Evolutionary conservation across 768 basidiomycete genomes (phyloP).

Genomic region (Udeniomyces megalosporus): DNA sequence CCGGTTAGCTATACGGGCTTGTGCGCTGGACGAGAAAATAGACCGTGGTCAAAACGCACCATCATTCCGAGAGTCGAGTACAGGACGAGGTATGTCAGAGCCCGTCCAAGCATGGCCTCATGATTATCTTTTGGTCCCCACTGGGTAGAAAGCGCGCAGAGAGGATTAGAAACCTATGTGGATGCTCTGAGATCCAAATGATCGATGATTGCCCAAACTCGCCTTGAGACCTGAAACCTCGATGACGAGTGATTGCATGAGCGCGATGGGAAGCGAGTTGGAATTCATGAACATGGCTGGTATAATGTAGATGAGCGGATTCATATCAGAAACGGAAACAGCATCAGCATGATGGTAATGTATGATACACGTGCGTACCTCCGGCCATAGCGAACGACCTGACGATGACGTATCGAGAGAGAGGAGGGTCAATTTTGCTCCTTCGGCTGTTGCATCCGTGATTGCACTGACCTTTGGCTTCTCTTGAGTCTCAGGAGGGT

Average conservation of each 20-base stretch:
- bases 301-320: background rate
- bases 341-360: background rate
- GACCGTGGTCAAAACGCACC: constrained; percentile 32
- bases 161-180: too few species aligned
- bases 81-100: constrained; percentile 72
- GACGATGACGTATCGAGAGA: background rate
- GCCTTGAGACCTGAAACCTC: constrained; percentile 59
- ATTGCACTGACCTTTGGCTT: constrained; percentile 49
- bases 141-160: background rate
- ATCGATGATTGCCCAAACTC: background rate
- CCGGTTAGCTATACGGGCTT: background rate
- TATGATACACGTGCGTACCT: background rate
- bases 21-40: background rate
- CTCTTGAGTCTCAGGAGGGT: constrained; percentile 48
- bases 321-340: background rate
- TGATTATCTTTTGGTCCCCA: constrained; percentile 67
- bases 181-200: background rate
- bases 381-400: constrained; percentile 30
- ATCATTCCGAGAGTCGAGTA: constrained; percentile 95
- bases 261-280: constrained; percentile 83
- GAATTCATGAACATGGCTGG: constrained; percentile 56
- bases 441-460: constrained; percentile 30
- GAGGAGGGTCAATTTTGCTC: constrained; percentile 31
- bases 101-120: constrained; percentile 80
- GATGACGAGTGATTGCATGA: constrained; percentile 73